These are phyloP conservation scores for Mycena polygramma DNA, from an alignment of 768 basidiomycete species.

Conservation along the genomic window DNA sequence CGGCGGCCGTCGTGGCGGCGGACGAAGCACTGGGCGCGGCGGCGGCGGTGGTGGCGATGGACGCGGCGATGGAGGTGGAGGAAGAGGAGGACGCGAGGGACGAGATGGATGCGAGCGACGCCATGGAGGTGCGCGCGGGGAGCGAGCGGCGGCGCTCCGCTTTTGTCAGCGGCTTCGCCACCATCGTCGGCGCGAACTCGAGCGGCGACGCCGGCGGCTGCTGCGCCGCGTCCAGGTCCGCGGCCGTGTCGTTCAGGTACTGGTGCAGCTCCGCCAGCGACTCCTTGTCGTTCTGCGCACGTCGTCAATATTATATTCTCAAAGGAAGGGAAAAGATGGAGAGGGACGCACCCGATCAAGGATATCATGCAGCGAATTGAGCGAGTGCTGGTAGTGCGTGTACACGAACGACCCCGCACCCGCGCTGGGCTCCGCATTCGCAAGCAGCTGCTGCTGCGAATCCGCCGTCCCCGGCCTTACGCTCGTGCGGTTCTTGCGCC, in stretches of 20 bases:
- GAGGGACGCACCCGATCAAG: constrained; percentile 74
- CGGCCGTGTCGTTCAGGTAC: constrained; percentile 61
- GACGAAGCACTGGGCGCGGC: neutral
- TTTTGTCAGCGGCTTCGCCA: constrained; percentile 4
- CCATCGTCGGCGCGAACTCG: constrained; percentile 37
- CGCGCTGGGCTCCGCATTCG: constrained; percentile 41
- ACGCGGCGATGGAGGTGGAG: constrained; percentile 44
- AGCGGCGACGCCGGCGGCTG: constrained; percentile 41
- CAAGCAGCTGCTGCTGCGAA: constrained; percentile 67
- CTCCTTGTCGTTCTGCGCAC: constrained; percentile 75
- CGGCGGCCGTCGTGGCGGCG: neutral
- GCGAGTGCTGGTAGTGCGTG: constrained; percentile 82
- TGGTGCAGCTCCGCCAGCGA: constrained; percentile 83
- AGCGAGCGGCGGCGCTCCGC: constrained; percentile 75
- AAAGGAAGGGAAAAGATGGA: neutral
- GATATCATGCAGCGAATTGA: constrained; percentile 86
- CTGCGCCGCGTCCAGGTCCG: constrained; percentile 10
- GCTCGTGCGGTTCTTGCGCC: constrained; percentile 45
- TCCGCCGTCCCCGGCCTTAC: constrained; percentile 75
- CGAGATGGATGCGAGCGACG: constrained; percentile 66
- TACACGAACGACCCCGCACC: constrained; percentile 59
- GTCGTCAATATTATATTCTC: neutral
- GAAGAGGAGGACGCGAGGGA: constrained; percentile 56
- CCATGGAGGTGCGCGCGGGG: constrained; percentile 72
- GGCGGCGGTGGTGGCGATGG: constrained; percentile 43